A percentile compares a stretch with the other conserved stretches of the same genome.
phyloP scores from a whole-genome alignment of 73 alveolate genomes.

The Effrenium voratum region DNA sequence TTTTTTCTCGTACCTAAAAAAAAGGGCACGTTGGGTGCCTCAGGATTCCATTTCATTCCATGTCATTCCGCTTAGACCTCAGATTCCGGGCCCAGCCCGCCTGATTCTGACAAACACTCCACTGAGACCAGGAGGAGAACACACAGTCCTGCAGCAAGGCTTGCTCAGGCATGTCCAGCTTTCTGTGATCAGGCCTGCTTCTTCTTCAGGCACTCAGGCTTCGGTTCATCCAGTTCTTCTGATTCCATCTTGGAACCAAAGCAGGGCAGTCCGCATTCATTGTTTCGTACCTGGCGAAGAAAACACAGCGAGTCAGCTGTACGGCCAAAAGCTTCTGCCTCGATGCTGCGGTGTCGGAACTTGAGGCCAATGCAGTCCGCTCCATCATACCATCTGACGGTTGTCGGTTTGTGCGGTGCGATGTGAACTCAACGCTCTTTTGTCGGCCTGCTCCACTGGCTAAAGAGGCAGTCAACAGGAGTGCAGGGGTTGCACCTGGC shows the following conservation, averaged over 20 bases:
- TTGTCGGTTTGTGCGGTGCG: neutral
- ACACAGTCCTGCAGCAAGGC: conserved; percentile 38
- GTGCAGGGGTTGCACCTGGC: conserved; percentile 62
- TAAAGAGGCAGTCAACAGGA: conserved; percentile 73
- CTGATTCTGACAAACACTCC: conserved; percentile 75
- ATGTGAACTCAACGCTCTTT: neutral
- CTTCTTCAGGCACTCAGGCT: conserved; percentile 20
- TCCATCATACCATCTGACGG: conserved; percentile 32
- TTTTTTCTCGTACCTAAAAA: too few relatives aligned
- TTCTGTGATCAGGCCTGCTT: neutral
- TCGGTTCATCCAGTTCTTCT: neutral
- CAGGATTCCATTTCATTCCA: too few relatives aligned
- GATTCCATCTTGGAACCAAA: conserved; percentile 62
- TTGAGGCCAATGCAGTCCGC: conserved; percentile 22
- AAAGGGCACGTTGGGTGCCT: too few relatives aligned
- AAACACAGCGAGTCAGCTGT: too few relatives aligned
- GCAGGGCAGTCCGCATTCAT: conserved; percentile 80
- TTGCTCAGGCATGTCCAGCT: neutral
- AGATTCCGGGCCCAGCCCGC: neutral
- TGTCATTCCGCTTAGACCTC: neutral
- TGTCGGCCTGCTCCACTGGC: conserved; percentile 26
- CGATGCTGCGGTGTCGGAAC: conserved; percentile 33
- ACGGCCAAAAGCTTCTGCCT: neutral
- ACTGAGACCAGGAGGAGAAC: conserved; percentile 62
- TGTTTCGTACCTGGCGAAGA: conserved; percentile 50